A percentile compares a stretch with the other conserved stretches of the same genome.
These are phyloP conservation scores for Dactylellina drechsleri DNA, from an alignment of 2,329 filamentous ascomycete genomes.

Conservation along the genomic window DNA sequence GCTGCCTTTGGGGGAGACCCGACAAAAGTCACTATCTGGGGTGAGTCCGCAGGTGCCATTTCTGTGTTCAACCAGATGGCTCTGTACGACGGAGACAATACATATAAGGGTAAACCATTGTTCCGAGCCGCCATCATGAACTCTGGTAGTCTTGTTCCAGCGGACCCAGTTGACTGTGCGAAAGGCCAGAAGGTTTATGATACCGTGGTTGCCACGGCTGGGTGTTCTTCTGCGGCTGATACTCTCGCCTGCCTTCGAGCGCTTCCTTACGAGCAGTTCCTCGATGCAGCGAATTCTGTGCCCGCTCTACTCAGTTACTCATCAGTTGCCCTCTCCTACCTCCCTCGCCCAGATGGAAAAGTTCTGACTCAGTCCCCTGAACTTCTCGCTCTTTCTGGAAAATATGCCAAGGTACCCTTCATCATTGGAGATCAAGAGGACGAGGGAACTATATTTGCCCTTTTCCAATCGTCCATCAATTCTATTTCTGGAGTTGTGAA, in stretches of 20 bases:
- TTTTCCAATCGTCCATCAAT: conserved; percentile 76
- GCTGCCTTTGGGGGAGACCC: conserved; percentile 57
- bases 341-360: conserved; percentile 67
- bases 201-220: conserved; percentile 69
- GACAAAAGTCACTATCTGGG: conserved; percentile 56
- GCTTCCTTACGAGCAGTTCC: conserved; percentile 69
- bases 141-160: conserved; percentile 72
- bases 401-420: conserved; percentile 73
- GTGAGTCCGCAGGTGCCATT: conserved; percentile 57
- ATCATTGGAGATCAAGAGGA: conserved; percentile 73
- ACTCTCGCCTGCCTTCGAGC: conserved; percentile 74
- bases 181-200: conserved; percentile 75
- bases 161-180: conserved; percentile 71
- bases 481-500: conserved; percentile 69
- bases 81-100: conserved; percentile 67
- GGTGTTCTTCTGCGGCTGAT: conserved; percentile 68
- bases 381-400: conserved; percentile 73
- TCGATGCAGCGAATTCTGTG: conserved; percentile 66
- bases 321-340: conserved; percentile 70
- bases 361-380: conserved; percentile 73
- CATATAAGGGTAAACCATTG: conserved; percentile 77
- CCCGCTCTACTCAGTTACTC: conserved; percentile 71
- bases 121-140: conserved; percentile 84
- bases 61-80: conserved; percentile 64
- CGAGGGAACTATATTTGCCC: conserved; percentile 73